Evolutionary conservation across 2,329 filamentous ascomycete species (phyloP).

Genomic region (Aspergillus transmontanensis): DNA sequence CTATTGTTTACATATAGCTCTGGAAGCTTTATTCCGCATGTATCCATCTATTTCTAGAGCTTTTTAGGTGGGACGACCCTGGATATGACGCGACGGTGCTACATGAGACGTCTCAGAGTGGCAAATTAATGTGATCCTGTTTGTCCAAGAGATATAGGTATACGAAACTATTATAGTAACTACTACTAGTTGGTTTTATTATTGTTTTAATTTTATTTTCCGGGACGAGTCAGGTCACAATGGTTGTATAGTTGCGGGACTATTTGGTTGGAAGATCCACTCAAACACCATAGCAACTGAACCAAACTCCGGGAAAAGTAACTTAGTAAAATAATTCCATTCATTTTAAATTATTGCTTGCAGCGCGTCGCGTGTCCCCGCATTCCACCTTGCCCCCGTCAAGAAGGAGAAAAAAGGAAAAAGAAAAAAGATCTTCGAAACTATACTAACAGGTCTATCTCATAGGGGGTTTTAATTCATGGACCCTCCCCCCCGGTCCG

Average conservation of each 20-base stretch:
- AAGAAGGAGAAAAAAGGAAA: constrained; percentile 12
- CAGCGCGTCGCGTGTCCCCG: constrained; percentile 26
- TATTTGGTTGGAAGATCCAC: constrained; percentile 1
- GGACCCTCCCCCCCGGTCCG: constrained; percentile 8
- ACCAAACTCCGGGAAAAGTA: constrained; percentile 1
- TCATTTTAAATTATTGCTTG: constrained; percentile 5
- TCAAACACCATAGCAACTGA: constrained; percentile 12
- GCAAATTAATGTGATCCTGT: background rate
- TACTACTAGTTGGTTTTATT: too few species aligned
- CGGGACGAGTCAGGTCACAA: background rate
- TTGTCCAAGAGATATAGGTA: too few species aligned
- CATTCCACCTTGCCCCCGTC: constrained; percentile 21
- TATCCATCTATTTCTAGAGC: constrained; percentile 1
- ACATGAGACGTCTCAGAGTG: constrained; percentile 1
- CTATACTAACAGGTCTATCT: background rate
- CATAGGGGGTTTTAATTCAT: background rate
- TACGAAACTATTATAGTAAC: background rate
- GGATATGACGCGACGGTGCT: background rate
- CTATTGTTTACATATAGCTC: constrained; percentile 7
- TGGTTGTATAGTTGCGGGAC: background rate
- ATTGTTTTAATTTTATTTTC: background rate
- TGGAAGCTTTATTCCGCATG: constrained; percentile 11
- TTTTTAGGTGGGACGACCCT: background rate
- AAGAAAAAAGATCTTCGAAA: background rate
- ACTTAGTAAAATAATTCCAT: background rate